Evolutionary conservation across 768 basidiomycete genomes (phyloP).

Genomic region (Paxillus rubicundulus): DNA sequence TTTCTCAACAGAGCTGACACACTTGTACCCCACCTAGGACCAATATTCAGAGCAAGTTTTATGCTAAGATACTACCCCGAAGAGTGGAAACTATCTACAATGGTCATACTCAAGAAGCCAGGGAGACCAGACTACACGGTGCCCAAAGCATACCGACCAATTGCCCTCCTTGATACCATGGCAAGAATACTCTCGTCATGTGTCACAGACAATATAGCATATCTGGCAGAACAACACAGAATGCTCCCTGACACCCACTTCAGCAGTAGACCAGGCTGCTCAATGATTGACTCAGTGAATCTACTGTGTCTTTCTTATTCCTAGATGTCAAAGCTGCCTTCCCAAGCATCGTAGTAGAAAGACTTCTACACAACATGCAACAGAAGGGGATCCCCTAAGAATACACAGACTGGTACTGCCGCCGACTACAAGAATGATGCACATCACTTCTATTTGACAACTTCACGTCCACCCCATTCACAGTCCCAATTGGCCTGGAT

Average conservation of each 20-base stretch:
- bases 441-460: constrained; percentile 24
- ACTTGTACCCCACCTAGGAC: constrained; percentile 5
- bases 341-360: neutral
- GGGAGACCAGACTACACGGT: constrained; percentile 32
- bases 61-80: constrained; percentile 3
- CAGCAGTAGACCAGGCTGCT: neutral
- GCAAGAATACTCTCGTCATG: constrained; percentile 28
- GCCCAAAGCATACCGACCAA: constrained; percentile 36
- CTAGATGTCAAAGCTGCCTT: neutral
- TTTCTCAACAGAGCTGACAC: constrained; percentile 10
- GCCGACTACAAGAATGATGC: neutral
- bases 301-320: neutral
- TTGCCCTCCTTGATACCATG: constrained; percentile 34
- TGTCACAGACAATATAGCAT: constrained; percentile 22
- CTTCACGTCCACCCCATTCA: constrained; percentile 14
- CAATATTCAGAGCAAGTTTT: constrained; percentile 13
- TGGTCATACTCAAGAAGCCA: constrained; percentile 35
- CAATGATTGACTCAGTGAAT: neutral
- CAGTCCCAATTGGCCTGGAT: constrained; percentile 22
- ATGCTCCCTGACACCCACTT: constrained; percentile 29
- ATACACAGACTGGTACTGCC: constrained; percentile 1
- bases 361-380: neutral
- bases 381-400: neutral
- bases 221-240: constrained; percentile 23
- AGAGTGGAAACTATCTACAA: constrained; percentile 23